Evolutionary conservation across 352 stramenopile species (phyloP), one percentile per base, ranked within the genome.

Genomic region (Halophytophthora batemanensis): DNA sequence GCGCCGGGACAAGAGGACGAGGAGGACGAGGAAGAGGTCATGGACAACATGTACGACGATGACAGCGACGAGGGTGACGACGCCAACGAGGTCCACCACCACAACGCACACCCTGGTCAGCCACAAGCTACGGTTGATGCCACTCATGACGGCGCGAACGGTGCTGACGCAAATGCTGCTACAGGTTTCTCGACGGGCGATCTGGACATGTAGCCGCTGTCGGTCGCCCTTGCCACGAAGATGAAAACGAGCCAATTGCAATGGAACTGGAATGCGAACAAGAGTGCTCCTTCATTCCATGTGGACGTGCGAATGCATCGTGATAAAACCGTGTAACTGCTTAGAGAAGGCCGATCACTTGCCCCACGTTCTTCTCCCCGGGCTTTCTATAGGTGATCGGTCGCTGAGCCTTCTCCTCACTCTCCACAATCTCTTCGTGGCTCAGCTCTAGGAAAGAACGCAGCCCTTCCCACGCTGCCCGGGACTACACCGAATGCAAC

Each of bases 291-390:
- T 50, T 53, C 41, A 31, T 53, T 40, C 57, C 45, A 31, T 49
- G 53, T 53, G 47, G 43, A 12, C 56, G 49, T 17, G n/a, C 21
- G 25, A 31, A 31, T 31, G 25, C 8, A 8, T 31, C 25, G 25
- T 31, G 25, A 29, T 46, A 7, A n/a, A n/a, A 28, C 56, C 25
- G 43, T 42, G 34, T 15, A 29, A 45, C 7, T 33, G 17, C 50
- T 86, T 53, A 92, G 33, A 92, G 62, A 39, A 92, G 45, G 22
- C 81, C 81, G 49, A 81, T 85, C 34, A 90, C 75, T 61, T 92
- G 77, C 14, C 68, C 69, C 45, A 64, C 53, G 46, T 70, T 70
- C 44, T 88, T 90, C 49, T 90, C 78, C 18, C 81, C 81, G 38
- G 83, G 83, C 56, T 74, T 84, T 47, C 79, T 74, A 68, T 70